Evolutionary conservation across 139 green algal genomes (phyloP), one percentile per base, ranked within the genome.

Genomic region (Micromonas commoda): DNA sequence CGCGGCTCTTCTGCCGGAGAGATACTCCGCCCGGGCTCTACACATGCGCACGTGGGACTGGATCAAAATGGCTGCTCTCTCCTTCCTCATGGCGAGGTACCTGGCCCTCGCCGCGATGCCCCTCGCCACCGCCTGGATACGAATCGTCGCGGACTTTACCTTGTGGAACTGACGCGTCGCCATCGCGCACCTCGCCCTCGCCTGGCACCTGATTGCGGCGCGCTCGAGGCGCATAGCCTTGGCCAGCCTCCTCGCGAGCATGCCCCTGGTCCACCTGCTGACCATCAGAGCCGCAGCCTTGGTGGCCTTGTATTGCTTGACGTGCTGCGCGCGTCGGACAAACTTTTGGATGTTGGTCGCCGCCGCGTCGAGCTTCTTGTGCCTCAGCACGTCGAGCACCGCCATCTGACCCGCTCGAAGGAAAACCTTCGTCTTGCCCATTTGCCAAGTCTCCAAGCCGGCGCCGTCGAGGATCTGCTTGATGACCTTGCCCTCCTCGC

Each of bases 391-490:
- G 84, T 99, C 93, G 67, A 98, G 86, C 68, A 92, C 76, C 0
- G 91, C 94, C 91, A 99, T 96, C 82, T 96, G 90, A 29, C 95
- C 96, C 6, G 80, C 83, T 26, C 85, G 83, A 77, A 86, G 57
- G 72, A 96, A 96, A 1, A 94, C 90, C 87, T 97, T 97, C 57
- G 85, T 93, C 61, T 87, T 82, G 23, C 94, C 94, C 33, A 95
- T 73, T 80, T 98, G 92, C 79, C 85, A 93, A 45, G 86, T 89
- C 23, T 81, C 32, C 82, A 87, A 78, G 82, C 79, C 29, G 26
- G 81, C 71, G 24, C 71, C 76, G 37, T 21, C 16, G 33, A 86
- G 57, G 34, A 86, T 79, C 21, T 76, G 76, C 61, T 81, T 74
- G 21, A 86, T 61, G 2, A 63, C 72, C 21, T 78, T 52, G 0